These are phyloP conservation scores for Trypanosoma rangeli DNA, from an alignment of 208 protist genomes.

Conservation along the genomic window DNA sequence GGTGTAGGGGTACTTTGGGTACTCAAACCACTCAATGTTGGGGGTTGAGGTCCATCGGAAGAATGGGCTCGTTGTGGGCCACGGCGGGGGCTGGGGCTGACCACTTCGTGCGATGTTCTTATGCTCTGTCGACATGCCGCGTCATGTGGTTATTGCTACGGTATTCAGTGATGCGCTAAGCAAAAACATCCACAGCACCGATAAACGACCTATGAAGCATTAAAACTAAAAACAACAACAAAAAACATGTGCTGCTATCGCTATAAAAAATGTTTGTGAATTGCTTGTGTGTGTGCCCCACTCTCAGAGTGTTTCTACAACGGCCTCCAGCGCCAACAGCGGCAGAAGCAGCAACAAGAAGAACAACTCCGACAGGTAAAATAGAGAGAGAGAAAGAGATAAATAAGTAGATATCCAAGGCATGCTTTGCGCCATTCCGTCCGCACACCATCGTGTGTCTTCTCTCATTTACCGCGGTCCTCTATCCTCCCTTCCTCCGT, in stretches of 20 bases:
- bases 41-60: constrained; percentile 91
- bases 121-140: constrained; percentile 54
- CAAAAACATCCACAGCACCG: not conserved
- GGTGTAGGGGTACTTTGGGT: constrained; percentile 89
- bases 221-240: not conserved
- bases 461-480: no score
- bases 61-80: constrained; percentile 75
- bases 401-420: no score
- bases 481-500: no score
- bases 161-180: not conserved
- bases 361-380: not conserved
- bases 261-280: not conserved
- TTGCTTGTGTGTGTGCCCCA: not conserved
- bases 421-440: no score
- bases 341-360: not conserved
- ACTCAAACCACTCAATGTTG: constrained; percentile 94
- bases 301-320: not conserved
- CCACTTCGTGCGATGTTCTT: constrained; percentile 45
- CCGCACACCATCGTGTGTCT: no score
- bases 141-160: constrained; percentile 2
- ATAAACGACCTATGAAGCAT: not conserved
- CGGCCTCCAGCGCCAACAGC: not conserved
- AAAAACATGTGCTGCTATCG: not conserved
- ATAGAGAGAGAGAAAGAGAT: no score
- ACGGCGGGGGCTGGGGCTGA: constrained; percentile 60